A percentile compares a stretch with the other conserved stretches of the same genome.
phyloP scores from a whole-genome alignment of 2,329 filamentous ascomycete genomes.

The Neofusicoccum cordaticola region DNA sequence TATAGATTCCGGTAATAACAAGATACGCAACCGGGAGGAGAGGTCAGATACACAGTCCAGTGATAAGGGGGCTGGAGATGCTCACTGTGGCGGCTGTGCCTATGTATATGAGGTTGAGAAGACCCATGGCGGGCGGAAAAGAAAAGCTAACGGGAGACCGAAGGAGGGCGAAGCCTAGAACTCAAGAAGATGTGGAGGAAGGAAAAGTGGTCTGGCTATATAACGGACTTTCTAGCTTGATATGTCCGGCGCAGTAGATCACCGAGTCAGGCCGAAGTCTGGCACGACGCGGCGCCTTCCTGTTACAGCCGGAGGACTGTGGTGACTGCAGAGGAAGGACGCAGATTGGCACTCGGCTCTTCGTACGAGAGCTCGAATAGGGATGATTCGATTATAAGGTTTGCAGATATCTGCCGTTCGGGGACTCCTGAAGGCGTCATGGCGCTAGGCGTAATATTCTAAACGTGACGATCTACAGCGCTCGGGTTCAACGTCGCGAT shows the following conservation, averaged over 20 bases:
- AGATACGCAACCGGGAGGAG: neutral
- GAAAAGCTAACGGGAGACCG: neutral
- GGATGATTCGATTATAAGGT: slow-evolving; percentile 2
- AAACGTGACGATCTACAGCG: slow-evolving; percentile 2
- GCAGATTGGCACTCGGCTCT: neutral
- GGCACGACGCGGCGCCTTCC: neutral
- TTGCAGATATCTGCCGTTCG: neutral
- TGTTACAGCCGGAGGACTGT: neutral
- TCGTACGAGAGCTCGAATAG: neutral
- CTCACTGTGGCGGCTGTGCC: neutral
- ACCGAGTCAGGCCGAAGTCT: neutral
- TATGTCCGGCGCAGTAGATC: neutral
- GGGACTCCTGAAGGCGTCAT: neutral
- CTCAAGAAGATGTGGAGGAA: neutral
- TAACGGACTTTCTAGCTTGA: neutral
- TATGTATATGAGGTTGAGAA: slow-evolving; percentile 4
- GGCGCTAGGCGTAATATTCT: neutral
- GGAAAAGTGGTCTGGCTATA: neutral
- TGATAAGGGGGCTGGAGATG: neutral
- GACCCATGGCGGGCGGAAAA: neutral
- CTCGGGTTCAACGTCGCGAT: neutral
- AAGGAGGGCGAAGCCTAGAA: neutral
- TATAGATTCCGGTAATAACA: slow-evolving; percentile 8
- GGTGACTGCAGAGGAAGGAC: neutral
- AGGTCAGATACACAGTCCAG: neutral